A percentile compares a stretch with the other conserved stretches of the same genome.
These are phyloP conservation scores for Termitomyces sp. DNA, from an alignment of 768 basidiomycete species.

Conservation along the genomic window DNA sequence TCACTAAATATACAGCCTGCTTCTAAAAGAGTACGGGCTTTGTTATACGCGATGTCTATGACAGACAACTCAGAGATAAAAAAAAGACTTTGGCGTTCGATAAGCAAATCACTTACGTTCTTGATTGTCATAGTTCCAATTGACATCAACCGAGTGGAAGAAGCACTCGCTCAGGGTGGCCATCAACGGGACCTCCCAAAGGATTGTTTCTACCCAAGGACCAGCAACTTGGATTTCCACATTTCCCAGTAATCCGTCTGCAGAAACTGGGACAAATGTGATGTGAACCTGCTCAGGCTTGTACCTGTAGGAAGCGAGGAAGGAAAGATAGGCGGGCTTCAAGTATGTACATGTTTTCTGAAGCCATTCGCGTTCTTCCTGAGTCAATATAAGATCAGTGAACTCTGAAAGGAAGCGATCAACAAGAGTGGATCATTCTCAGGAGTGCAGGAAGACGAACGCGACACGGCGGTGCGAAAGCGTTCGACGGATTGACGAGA, in stretches of 20 bases:
- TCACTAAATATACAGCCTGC: slow-evolving; percentile 74
- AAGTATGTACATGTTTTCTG: slow-evolving; percentile 68
- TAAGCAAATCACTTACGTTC: slow-evolving; percentile 40
- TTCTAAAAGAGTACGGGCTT: slow-evolving; percentile 57
- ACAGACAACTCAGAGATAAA: background rate
- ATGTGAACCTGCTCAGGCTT: slow-evolving; percentile 69
- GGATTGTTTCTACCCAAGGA: slow-evolving; percentile 76
- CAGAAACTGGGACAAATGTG: slow-evolving; percentile 53
- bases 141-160: slow-evolving; percentile 65
- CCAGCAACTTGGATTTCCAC: slow-evolving; percentile 72
- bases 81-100: background rate
- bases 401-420: slow-evolving; percentile 46
- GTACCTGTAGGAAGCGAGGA: slow-evolving; percentile 63
- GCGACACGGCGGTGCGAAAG: slow-evolving; percentile 47
- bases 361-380: slow-evolving; percentile 65
- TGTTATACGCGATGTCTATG: slow-evolving; percentile 66
- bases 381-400: slow-evolving; percentile 49
- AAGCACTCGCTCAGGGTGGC: slow-evolving; percentile 86
- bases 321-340: slow-evolving; percentile 65
- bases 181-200: slow-evolving; percentile 98
- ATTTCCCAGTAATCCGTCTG: slow-evolving; percentile 45
- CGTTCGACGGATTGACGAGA: slow-evolving; percentile 57
- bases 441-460: slow-evolving; percentile 30
- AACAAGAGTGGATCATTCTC: background rate
- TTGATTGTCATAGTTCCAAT: slow-evolving; percentile 86